Conservation (phyloP, 345 rosid genomes). For the Eucalyptus viminalis region DNA sequence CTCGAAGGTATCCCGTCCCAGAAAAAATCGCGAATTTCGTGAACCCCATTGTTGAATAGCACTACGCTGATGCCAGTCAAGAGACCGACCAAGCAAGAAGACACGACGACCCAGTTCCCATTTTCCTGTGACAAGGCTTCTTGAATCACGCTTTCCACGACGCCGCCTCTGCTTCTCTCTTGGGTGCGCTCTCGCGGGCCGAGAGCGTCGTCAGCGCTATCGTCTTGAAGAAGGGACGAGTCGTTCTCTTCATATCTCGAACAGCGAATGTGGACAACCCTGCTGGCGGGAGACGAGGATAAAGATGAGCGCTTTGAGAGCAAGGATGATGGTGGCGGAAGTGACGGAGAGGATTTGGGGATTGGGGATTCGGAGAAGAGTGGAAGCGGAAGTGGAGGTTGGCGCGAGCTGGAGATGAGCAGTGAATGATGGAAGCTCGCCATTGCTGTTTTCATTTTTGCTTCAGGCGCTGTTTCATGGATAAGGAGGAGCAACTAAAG, state of each 20-base stretch:
- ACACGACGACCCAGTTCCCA: slow-evolving; percentile 20
- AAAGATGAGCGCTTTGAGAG: background rate
- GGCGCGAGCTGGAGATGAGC: background rate
- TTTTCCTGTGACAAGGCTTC: background rate
- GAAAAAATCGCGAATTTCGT: slow-evolving; percentile 65
- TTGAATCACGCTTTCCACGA: background rate
- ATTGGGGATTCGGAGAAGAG: background rate
- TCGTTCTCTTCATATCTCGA: background rate
- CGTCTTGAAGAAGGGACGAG: background rate
- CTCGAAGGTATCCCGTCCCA: slow-evolving; percentile 88
- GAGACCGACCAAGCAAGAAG: slow-evolving; percentile 68
- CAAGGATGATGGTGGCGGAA: background rate
- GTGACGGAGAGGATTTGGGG: background rate
- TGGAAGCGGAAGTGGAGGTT: background rate
- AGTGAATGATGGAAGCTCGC: background rate
- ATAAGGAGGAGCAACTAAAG: background rate
- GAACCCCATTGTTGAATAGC: slow-evolving; percentile 55
- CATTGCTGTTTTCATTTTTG: background rate
- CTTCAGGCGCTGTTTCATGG: background rate
- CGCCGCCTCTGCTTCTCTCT: background rate
- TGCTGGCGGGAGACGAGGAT: background rate
- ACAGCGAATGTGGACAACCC: background rate
- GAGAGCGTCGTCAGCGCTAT: background rate
- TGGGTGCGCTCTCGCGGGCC: background rate
- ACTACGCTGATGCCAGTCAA: slow-evolving; percentile 78